A percentile compares a stretch with the other conserved stretches of the same genome.
Evolutionary conservation across 2,329 filamentous ascomycete genomes (phyloP).

Genomic region (Alternaria rosae): DNA sequence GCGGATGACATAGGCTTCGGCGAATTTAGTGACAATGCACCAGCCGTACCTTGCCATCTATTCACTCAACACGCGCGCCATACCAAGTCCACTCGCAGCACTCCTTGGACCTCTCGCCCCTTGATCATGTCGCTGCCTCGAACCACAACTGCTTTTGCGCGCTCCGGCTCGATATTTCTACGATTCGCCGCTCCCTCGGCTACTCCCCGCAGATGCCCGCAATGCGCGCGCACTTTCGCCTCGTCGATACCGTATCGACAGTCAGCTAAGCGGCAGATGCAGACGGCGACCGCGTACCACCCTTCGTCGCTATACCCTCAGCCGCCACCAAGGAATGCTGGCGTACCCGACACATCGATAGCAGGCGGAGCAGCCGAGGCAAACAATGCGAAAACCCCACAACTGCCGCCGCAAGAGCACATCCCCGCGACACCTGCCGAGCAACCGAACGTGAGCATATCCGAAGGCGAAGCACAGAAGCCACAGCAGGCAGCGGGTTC

Average conservation of each 20-base stretch:
- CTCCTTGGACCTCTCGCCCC: not conserved
- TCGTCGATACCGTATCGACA: slow-evolving; percentile 47
- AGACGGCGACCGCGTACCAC: slow-evolving; percentile 70
- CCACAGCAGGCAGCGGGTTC: slow-evolving; percentile 55
- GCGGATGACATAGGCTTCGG: slow-evolving; percentile 36
- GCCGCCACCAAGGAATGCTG: slow-evolving; percentile 65
- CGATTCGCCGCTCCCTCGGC: slow-evolving; percentile 37
- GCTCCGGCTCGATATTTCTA: slow-evolving; percentile 31
- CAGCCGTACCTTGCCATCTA: slow-evolving; percentile 16
- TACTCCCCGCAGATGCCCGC: slow-evolving; percentile 47
- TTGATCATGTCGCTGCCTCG: slow-evolving; percentile 44
- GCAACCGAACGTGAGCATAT: slow-evolving; percentile 56
- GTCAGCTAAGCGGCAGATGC: slow-evolving; percentile 57
- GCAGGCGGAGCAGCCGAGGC: slow-evolving; percentile 59
- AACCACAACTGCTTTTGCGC: slow-evolving; percentile 32
- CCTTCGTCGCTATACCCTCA: slow-evolving; percentile 65
- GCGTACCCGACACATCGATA: slow-evolving; percentile 68
- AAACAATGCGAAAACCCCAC: slow-evolving; percentile 58
- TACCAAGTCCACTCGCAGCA: slow-evolving; percentile 4
- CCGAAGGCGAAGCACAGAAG: slow-evolving; percentile 73
- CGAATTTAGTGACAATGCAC: slow-evolving; percentile 29
- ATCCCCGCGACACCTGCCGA: slow-evolving; percentile 26
- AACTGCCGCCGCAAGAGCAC: slow-evolving; percentile 37
- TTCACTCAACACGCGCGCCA: slow-evolving; percentile 10
- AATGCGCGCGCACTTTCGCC: slow-evolving; percentile 57